Base-by-base conservation (phyloP, 306 rosid species). In the Alnus glutinosa region DNA sequence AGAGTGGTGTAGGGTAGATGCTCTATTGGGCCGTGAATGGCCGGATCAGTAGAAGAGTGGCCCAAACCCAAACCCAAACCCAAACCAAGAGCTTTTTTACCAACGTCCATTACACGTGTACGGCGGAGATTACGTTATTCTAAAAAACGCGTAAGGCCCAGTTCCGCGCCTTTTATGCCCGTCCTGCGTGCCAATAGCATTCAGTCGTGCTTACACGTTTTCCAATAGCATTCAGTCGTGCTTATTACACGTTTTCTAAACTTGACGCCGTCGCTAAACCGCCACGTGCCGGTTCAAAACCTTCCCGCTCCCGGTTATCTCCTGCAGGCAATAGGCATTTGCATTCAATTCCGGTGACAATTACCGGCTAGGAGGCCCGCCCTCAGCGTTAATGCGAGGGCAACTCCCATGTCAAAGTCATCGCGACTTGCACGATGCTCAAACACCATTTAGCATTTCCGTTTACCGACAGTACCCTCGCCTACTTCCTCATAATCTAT, bases 111-210 rank as follows among this genome's bases (percentile, higher is more conserved):
- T 10, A 72, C 73, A 71, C 82, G 39, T 75, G 76, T 13, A 70
- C 74, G 14, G 50, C 37, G 19, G 19, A 23, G 77, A 51, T 75
- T 61, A 9, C 18, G 3, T 46, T 1, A 3, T 15, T 51, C 73
- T 8, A 0, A 81, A 75, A 75, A 76, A 75, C 75, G 81, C 81
- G 83, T 83, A 2, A 19, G 32, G 2, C 19, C 62, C 34, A 67
- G 70, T 18, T 46, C 79, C 82, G 87, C 76, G 87, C 75, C 82
- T 42, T 15, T 84, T 75, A 37, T 62, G 63, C 50, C 73, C 34
- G 23, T 74, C 84, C 75, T 61, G 58, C 57, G 70, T 76, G 87
- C 78, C 75, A 9, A 48, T 14, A 59, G 13, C 8, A 7, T 46
- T 37, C 42, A 7, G n/a, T 83, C 44, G 74, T 51, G 83, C 58